Evolutionary conservation across 176 grass and related monocot genomes (phyloP), one percentile per base, ranked within the genome.

Genomic region (Cenchrus fungigraminus): DNA sequence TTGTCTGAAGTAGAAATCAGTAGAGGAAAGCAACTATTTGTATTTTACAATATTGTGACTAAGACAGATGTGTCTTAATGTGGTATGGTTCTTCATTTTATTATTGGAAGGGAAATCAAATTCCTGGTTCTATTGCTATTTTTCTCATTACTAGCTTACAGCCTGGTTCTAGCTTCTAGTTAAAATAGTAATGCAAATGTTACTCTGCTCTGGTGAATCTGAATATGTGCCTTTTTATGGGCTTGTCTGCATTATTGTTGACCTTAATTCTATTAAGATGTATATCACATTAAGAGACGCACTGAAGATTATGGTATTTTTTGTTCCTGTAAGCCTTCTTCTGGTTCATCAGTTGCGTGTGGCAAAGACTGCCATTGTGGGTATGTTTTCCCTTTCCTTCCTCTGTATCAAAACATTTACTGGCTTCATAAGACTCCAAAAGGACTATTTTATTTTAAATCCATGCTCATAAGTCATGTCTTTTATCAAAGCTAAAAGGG

Each of bases 281-380:
- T 91, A 53, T 94, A 94, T 86, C 86, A 89, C 53, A 95, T 84
- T 80, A 95, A 92, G 88, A 91, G 76, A 74, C 83, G 85, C 52
- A 72, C 93, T 82, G 93, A 98, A 74, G 96, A 98, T 88, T 90
- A 98, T 86, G 96, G 93, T 29, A 94, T 98, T 40, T 95, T 92
- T 69, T 98, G 96, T 88, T 88, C 83, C 9, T 98, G 93, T 61
- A 80, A 77, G 68, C 86, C 90, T 80, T 91, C 90, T 77, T 91
- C 79, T 42, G 87, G 76, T 88, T 92, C 90, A 79, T 67, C 82
- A 56, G 84, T 65, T 78, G 52, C 47, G 57, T 97, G 92, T 89
- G 95, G 87, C 61, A 89, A 84, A 81, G 92, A 97, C 85, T 97
- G 92, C 79, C 92, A 95, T 55, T 97, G 95, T 76, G 86, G 90